These are phyloP conservation scores for Xylariales sp. DNA, from an alignment of 2,329 filamentous ascomycete species.

Conservation along the genomic window DNA sequence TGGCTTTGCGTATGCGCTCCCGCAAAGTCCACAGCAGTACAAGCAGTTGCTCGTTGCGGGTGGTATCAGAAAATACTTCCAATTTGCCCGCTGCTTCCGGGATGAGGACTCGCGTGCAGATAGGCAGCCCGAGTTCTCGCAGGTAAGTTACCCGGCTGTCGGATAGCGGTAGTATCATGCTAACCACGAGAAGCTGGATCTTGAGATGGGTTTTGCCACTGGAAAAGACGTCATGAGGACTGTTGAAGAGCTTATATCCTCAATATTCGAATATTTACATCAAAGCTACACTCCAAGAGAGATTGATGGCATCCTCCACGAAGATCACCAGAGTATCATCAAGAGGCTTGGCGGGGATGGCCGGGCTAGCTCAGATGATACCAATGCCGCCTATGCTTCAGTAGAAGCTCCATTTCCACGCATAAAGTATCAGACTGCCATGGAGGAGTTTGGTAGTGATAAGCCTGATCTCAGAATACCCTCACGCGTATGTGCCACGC, in stretches of 20 bases:
- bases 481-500: conserved; percentile 46
- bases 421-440: conserved; percentile 67
- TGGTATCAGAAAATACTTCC: conserved; percentile 78
- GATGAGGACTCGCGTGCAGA: conserved; percentile 93
- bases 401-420: neutral
- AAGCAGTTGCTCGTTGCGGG: conserved; percentile 97
- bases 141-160: conserved; percentile 46
- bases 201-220: conserved; percentile 86
- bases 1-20: conserved; percentile 81
- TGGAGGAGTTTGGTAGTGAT: conserved; percentile 78
- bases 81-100: conserved; percentile 91
- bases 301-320: conserved; percentile 20
- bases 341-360: neutral
- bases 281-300: conserved; percentile 29
- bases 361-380: neutral
- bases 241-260: conserved; percentile 47
- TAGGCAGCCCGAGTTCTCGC: conserved; percentile 93
- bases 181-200: conserved; percentile 61
- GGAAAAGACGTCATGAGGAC: conserved; percentile 64
- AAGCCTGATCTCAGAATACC: conserved; percentile 85
- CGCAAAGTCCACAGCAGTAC: conserved; percentile 96
- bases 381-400: neutral
- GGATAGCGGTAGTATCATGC: neutral
- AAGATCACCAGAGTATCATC: conserved; percentile 26
- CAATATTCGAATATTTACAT: conserved; percentile 49